These are phyloP conservation scores for Naegleria fowleri DNA, from an alignment of 208 protist species.

Conservation along the genomic window DNA sequence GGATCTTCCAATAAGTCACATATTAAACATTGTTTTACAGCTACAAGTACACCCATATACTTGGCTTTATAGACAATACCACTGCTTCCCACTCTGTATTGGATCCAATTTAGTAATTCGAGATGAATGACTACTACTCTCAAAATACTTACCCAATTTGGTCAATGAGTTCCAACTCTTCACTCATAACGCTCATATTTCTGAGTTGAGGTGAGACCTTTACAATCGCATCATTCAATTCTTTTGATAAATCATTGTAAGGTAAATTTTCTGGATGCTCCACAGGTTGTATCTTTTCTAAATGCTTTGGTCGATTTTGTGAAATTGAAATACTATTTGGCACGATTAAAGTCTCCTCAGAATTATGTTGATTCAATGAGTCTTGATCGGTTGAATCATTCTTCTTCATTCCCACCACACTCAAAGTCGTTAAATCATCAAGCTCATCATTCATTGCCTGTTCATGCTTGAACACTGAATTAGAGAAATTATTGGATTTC, in stretches of 20 bases:
- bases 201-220: not conserved
- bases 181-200: not conserved
- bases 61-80: not conserved
- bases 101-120: too few relatives aligned
- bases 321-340: too few relatives aligned
- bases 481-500: too few relatives aligned
- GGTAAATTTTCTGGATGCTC: not conserved
- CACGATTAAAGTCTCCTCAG: too few relatives aligned
- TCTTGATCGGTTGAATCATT: too few relatives aligned
- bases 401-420: too few relatives aligned
- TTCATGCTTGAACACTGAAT: too few relatives aligned
- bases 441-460: too few relatives aligned
- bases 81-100: not conserved
- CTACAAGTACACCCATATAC: not conserved
- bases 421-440: too few relatives aligned
- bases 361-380: too few relatives aligned
- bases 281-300: not conserved
- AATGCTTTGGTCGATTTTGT: not conserved
- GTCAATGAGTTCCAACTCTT: not conserved
- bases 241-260: not conserved
- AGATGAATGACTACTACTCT: too few relatives aligned
- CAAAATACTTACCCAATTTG: not conserved
- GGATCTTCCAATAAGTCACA: slow-evolving; percentile 10
- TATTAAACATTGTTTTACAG: not conserved
- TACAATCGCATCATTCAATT: not conserved